Base-by-base conservation (phyloP, 306 rosid species). In the Adenanthera pavonina region DNA sequence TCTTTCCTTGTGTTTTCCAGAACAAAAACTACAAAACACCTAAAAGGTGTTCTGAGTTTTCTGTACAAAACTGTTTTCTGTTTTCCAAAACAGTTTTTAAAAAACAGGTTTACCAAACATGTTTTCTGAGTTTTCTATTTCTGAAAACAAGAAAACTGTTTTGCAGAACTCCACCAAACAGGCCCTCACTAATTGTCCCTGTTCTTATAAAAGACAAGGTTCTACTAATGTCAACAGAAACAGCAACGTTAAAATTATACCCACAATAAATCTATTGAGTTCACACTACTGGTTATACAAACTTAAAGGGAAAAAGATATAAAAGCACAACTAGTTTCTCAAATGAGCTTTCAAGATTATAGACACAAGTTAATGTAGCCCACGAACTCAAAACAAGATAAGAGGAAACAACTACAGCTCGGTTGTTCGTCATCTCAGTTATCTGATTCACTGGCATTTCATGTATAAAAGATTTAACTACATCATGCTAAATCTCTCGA, bases 361-460 rank as follows among this genome's bases (percentile, higher is more conserved):
- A 60, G 38, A 60, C 67, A 60, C 15, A 30, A 33, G 10, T 25
- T 30, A 7, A 44, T 44, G 9, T 44, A 44, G 67, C 38, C 38
- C 17, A 60, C 16, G 35, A 60, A 25, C 67, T 60, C 7, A 25
- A 25, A 60, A 60, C 10, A 54, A 54, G 61, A 54, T 2, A n/a
- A 7, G 25, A 9, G 61, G 33, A 8, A 19, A 4, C 20, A 51
- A 6, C 56, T 15, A 15, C 7, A 14, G 57, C 19, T 51, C 15
- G 15, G 0, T n/a, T 14, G 4, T 51, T 51, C 56, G 56, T 7
- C 60, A 17, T 17, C 46, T 57, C 54, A 33, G 17, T 25, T 54
- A 48, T 46, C 76, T 44, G 68, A 68, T 59, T 49, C 75, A 70
- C 59, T 79, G 6, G 61, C 57, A 67, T 16, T 78, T 44, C 76